Evolutionary conservation across 176 grass and related monocot species (phyloP).

Genomic region (Canna indica): DNA sequence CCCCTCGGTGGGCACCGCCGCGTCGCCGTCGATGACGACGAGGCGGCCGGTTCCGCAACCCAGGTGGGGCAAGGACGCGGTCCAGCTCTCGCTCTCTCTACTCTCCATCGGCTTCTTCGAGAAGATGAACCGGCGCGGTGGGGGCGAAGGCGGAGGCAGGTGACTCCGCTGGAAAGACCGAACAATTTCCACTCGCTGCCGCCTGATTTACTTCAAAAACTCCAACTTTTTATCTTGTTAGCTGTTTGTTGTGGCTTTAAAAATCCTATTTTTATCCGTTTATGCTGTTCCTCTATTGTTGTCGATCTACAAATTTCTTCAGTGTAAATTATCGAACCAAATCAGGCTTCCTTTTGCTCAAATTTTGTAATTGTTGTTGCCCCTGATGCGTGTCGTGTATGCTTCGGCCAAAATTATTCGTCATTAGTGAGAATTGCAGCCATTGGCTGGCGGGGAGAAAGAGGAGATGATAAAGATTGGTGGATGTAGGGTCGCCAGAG

Average conservation of each 20-base stretch:
- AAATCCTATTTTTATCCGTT: neutral
- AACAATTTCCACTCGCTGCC: neutral
- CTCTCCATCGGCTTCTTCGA: slow-evolving; percentile 51
- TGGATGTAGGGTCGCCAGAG: too few relatives aligned
- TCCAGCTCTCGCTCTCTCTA: slow-evolving; percentile 46
- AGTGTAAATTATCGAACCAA: too few relatives aligned
- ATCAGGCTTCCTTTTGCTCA: too few relatives aligned
- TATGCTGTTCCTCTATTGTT: too few relatives aligned
- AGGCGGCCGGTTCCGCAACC: neutral
- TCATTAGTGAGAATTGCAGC: too few relatives aligned
- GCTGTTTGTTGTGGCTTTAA: neutral
- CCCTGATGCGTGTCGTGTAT: too few relatives aligned
- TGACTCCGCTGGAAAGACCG: neutral
- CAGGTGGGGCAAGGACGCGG: slow-evolving; percentile 46
- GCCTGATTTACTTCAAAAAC: neutral
- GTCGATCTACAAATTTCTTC: too few relatives aligned
- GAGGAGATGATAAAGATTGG: too few relatives aligned
- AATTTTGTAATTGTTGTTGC: too few relatives aligned
- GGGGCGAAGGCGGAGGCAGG: neutral
- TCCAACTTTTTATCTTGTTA: neutral
- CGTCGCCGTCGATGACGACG: neutral
- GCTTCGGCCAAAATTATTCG: too few relatives aligned
- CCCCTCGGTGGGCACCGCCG: neutral
- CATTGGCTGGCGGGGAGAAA: too few relatives aligned
- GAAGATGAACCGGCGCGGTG: slow-evolving; percentile 27